Evolutionary conservation across 2,329 filamentous ascomycete species (phyloP).

Genomic region (Fusarium tjaetaba): DNA sequence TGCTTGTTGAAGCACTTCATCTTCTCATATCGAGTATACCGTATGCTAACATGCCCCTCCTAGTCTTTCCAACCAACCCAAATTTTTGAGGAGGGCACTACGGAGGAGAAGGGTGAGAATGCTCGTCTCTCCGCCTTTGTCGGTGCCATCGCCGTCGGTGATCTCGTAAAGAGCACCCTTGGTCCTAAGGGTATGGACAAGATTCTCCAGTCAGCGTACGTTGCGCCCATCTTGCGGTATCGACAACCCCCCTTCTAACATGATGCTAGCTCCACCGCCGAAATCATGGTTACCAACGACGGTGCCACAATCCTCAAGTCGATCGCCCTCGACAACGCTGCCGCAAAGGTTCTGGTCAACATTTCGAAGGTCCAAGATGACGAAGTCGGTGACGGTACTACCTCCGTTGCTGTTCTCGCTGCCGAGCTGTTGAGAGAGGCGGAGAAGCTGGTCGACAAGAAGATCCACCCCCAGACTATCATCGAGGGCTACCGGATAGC

Average conservation of each 20-base stretch:
- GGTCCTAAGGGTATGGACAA: constrained; percentile 99
- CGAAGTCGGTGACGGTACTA: constrained; percentile 97
- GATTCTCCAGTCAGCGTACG: constrained; percentile 93
- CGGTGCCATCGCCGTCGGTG: constrained; percentile 96
- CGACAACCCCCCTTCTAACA: constrained; percentile 35
- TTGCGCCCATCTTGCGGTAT: constrained; percentile 41
- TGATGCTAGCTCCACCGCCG: constrained; percentile 80
- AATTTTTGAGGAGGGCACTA: constrained; percentile 97
- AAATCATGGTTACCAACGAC: constrained; percentile 99
- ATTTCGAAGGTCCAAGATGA: constrained; percentile 99
- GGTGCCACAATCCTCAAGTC: constrained; percentile 98
- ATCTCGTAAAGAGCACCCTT: constrained; percentile 95
- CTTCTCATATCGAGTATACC: not conserved
- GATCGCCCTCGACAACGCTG: constrained; percentile 97
- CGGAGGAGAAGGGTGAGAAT: constrained; percentile 99
- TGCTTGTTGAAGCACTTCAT: not conserved
- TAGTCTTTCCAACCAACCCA: constrained; percentile 87
- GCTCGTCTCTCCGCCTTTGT: constrained; percentile 98
- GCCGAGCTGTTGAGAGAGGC: constrained; percentile 96
- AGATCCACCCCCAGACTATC: constrained; percentile 99
- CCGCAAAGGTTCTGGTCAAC: constrained; percentile 97
- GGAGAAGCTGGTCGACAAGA: constrained; percentile 96
- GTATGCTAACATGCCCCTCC: constrained; percentile 44
- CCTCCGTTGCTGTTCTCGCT: constrained; percentile 94
- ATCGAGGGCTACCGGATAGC: constrained; percentile 99